Base-by-base conservation (phyloP, 768 basidiomycete genomes). In the Saitozyma podzolica region DNA sequence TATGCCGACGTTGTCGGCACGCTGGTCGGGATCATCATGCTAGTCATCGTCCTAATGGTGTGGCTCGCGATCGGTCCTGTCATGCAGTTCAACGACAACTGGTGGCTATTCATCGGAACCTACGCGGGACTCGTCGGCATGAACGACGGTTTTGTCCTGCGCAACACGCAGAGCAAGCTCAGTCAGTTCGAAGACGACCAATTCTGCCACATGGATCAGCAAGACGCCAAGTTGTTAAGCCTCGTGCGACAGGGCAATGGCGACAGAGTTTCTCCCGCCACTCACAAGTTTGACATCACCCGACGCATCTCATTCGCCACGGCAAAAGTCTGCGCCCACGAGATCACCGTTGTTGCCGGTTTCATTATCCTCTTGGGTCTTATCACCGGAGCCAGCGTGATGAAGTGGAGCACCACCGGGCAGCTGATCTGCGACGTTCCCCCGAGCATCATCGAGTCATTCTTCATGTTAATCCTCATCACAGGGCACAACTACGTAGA, bases 41-140 rank as follows among this genome's bases (percentile, higher is more conserved):
- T 56, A 17, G 17, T 56, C 40, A 19, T 29, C 17, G 55, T 56
- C 14, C 13, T 45, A 16, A 45, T 43, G n/a, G 39, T 45, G 8
- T 56, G 55, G 55, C 41, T 56, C 14, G 55, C 55, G n/a, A n/a
- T 56, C 41, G 55, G 40, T n/a, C 55, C 55, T 8, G 37, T 41
- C 40, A 47, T 56, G 43, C 40, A 56, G 40, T 56, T 56, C 9
- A 42, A 10, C n/a, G 17, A 19, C 55, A 47, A 40, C 43, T 56
- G 55, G 55, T 56, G 55, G 40, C 41, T 56, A n/a, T 45, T 56
- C 37, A 56, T 56, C 55, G 55, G 55, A 19, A 56, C 55, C 13
- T 56, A 56, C 19, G 55, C 55, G 14, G 55, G 55, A 45, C 19
- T 56, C 39, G 41, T 56, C 8, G 55, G 55, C 16, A 41, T 56